phyloP scores from a whole-genome alignment of 805 yeast species.

The Wickerhamiella occidentalis region DNA sequence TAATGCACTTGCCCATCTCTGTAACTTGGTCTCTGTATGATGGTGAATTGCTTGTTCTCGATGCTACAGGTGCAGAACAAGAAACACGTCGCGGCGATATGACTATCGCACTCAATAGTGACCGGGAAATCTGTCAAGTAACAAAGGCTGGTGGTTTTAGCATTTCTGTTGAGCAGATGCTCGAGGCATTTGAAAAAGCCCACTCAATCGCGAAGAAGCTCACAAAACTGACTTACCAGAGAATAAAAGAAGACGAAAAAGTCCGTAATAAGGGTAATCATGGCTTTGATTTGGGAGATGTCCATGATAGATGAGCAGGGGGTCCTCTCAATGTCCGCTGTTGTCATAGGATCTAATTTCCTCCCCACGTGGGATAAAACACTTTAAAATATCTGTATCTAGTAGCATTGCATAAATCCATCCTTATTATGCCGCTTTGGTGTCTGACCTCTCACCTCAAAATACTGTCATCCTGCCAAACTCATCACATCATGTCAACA shows the following conservation, averaged over 20 bases:
- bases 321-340: neutral
- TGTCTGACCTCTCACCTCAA: neutral
- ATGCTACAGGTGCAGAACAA: conserved; percentile 71
- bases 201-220: conserved; percentile 46
- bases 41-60: conserved; percentile 32
- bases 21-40: conserved; percentile 80
- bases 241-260: conserved; percentile 43
- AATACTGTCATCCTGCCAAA: neutral
- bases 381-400: neutral
- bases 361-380: neutral
- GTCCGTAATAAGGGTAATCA: conserved; percentile 34
- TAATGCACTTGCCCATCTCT: conserved; percentile 82
- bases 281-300: conserved; percentile 24
- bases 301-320: conserved; percentile 5
- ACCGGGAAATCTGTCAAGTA: conserved; percentile 82
- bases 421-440: neutral
- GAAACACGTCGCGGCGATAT: conserved; percentile 60
- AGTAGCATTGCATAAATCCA: neutral
- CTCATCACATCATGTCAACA: neutral
- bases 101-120: conserved; percentile 78
- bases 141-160: conserved; percentile 84
- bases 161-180: conserved; percentile 54
- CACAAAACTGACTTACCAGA: conserved; percentile 49
- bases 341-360: too few relatives aligned
- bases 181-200: conserved; percentile 60